These are phyloP conservation scores for Kwoniella heveanensis DNA, from an alignment of 768 basidiomycete species.

Conservation along the genomic window DNA sequence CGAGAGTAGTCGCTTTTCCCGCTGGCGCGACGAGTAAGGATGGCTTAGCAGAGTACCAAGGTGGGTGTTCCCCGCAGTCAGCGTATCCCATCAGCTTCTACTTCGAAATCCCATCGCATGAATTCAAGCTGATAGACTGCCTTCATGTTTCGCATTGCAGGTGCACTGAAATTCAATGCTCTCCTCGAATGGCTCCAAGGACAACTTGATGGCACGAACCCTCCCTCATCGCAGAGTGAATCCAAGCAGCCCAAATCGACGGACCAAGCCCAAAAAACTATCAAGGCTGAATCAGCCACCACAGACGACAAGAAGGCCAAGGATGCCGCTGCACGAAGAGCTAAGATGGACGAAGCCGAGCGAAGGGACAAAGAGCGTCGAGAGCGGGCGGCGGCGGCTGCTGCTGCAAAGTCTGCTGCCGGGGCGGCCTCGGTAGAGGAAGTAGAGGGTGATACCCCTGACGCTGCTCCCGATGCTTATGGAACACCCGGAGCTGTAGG, in stretches of 20 bases:
- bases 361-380: conserved; percentile 40
- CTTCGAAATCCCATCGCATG: too few species aligned
- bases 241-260: neutral
- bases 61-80: too few species aligned
- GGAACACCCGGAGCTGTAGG: neutral
- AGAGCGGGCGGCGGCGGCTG: conserved; percentile 33
- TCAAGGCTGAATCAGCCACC: conserved; percentile 11
- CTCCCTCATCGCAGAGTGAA: conserved; percentile 20
- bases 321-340: conserved; percentile 27
- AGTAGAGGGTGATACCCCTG: neutral
- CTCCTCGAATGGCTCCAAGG: conserved; percentile 71
- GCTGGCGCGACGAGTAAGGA: conserved; percentile 58
- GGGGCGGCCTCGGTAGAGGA: conserved; percentile 3
- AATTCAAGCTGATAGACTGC: neutral
- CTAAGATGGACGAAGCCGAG: conserved; percentile 51
- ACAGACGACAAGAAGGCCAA: conserved; percentile 25
- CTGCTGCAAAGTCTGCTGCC: conserved; percentile 9
- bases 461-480: neutral
- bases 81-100: too few species aligned
- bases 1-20: conserved; percentile 70
- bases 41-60: conserved; percentile 67
- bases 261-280: conserved; percentile 15
- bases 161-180: conserved; percentile 71
- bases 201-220: conserved; percentile 58
- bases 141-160: conserved; percentile 50